Evolutionary conservation across 306 rosid genomes (phyloP).

Genomic region (Fragaria nilgerrensis): DNA sequence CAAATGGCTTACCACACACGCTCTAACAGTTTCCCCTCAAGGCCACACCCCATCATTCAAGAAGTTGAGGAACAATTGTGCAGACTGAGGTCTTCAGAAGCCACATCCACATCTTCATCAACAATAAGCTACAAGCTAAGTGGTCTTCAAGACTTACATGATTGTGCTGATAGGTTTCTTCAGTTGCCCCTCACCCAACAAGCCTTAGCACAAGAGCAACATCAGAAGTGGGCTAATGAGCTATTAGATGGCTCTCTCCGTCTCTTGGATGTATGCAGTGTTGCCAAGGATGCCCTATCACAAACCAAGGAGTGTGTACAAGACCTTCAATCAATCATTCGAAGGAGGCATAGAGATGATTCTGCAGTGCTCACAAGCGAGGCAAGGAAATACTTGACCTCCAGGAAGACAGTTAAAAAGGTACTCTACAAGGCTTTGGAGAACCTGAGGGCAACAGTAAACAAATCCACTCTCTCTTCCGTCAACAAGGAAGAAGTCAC

Average conservation of each 20-base stretch:
- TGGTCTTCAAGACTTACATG: slow-evolving; percentile 38
- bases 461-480: background rate
- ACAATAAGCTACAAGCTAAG: slow-evolving; percentile 24
- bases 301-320: slow-evolving; percentile 29
- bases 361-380: slow-evolving; percentile 12
- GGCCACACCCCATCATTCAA: slow-evolving; percentile 38
- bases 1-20: slow-evolving; percentile 34
- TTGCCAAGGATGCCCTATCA: slow-evolving; percentile 4
- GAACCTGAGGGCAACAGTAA: background rate
- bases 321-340: slow-evolving; percentile 33
- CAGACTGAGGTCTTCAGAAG: slow-evolving; percentile 19
- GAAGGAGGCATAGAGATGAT: slow-evolving; percentile 21
- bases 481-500: background rate
- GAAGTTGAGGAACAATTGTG: slow-evolving; percentile 36
- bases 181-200: slow-evolving; percentile 32
- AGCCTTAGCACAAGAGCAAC: slow-evolving; percentile 25
- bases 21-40: slow-evolving; percentile 45
- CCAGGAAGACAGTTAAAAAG: slow-evolving; percentile 35
- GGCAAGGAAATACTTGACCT: slow-evolving; percentile 17
- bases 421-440: slow-evolving; percentile 20
- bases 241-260: slow-evolving; percentile 33
- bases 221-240: slow-evolving; percentile 25
- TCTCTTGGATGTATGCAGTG: slow-evolving; percentile 21
- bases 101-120: slow-evolving; percentile 21
- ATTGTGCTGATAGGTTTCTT: slow-evolving; percentile 37